These are phyloP conservation scores for Protostelium mycophagum DNA, from an alignment of 78 protist species.

Conservation along the genomic window DNA sequence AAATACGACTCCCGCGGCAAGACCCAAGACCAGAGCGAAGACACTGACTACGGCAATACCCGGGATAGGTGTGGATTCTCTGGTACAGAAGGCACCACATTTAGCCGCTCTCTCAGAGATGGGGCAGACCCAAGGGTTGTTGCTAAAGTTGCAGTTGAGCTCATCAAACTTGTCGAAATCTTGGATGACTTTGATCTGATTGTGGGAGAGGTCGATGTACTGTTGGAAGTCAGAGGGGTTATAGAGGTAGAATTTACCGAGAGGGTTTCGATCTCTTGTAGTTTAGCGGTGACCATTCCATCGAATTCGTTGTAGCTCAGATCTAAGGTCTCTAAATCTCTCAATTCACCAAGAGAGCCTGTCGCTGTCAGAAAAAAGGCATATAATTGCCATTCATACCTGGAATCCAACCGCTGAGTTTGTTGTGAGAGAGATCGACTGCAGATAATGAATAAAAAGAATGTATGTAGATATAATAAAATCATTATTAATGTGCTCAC, in stretches of 20 bases:
- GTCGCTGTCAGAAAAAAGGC: too few species aligned
- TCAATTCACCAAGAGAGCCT: too few species aligned
- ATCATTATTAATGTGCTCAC: too few species aligned
- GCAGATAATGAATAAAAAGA: too few species aligned
- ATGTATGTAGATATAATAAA: too few species aligned
- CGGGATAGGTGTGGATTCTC: background rate
- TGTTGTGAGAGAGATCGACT: too few species aligned
- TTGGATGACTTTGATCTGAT: background rate
- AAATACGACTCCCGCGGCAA: background rate
- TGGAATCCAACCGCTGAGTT: too few species aligned
- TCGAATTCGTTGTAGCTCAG: background rate
- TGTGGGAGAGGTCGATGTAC: background rate
- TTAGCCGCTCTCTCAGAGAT: background rate
- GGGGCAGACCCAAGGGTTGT: background rate
- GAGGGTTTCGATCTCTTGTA: background rate
- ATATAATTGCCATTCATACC: too few species aligned
- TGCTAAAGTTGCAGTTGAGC: background rate
- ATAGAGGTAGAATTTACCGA: background rate
- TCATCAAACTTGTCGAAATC: background rate
- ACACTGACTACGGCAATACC: background rate
- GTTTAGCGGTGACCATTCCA: background rate
- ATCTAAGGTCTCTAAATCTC: background rate
- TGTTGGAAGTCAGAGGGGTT: background rate
- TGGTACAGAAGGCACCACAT: background rate
- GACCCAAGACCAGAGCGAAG: background rate